Base-by-base conservation (phyloP, 2,329 filamentous ascomycete genomes). In the Myotisia sp. region DNA sequence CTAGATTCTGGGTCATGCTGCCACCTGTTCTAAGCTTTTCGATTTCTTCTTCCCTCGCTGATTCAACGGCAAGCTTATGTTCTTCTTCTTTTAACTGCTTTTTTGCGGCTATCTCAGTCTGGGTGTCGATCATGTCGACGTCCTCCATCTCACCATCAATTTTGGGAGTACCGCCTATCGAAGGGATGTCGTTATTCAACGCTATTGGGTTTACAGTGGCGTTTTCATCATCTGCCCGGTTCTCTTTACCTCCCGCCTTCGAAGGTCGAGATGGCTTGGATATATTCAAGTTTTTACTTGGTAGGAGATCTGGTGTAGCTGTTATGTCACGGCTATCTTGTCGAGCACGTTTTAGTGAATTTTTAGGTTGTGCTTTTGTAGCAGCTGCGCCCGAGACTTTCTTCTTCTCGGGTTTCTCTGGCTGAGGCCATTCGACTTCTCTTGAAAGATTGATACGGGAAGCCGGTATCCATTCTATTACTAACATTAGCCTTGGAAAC, bases 1-100 rank as follows among this genome's bases (percentile, higher is more conserved):
- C 85, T 37, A 92, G 90, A 45, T 95, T 95, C 54, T 98, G 92
- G 7, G 92, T 98, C 90, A 98, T 95, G 41, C 85, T 94, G 20
- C 90, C 92, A 16, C 83, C 82, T 3, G 85, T 93, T 26, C 90
- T 76, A 6, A 98, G 68, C 53, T 94, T 93, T 55, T 98, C 90
- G 37, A 95, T 94, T 56, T 98, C 90, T 44, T 92, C 82, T 54
- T 92, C 82, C 32, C 42, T 79, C 77, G 58, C 66, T 49, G 70
- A 71, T 17, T 56, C 49, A 21, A 50, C 54, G 3, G 45, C 47
- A 2, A 44, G 43, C 14, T 51, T 56, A 24, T 56, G 55, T 36
- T 62, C 58, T 37, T 61, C 54, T 6, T 46, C 40, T 28, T 58
- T 60, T 23, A 48, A 42, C 1, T 46, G 23, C 8, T 29, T 44